phyloP scores from a whole-genome alignment of 176 grass and related monocot genomes.

The Avena insularis region DNA sequence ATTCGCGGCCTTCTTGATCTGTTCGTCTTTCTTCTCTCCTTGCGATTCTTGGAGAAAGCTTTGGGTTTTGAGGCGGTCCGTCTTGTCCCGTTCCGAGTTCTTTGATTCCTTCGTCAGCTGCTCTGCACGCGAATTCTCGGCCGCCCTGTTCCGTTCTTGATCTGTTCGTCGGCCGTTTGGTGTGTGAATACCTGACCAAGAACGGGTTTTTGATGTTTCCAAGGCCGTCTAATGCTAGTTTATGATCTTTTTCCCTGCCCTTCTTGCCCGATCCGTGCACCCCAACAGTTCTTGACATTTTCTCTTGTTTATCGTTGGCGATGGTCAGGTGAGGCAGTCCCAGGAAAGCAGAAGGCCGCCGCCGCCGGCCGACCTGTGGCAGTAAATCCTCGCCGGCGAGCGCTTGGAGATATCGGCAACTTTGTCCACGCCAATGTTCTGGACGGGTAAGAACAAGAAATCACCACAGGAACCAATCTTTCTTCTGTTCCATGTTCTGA shows the following conservation, averaged over 20 bases:
- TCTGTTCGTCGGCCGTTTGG: neutral
- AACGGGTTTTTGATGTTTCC: neutral
- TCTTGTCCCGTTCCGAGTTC: neutral
- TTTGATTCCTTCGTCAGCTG: neutral
- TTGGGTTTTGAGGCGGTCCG: neutral
- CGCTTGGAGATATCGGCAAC: slow-evolving; percentile 84
- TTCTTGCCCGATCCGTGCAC: slow-evolving; percentile 1
- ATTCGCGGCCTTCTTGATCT: neutral
- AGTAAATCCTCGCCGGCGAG: slow-evolving; percentile 38
- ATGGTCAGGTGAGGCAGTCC: slow-evolving; percentile 49
- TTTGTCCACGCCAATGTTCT: slow-evolving; percentile 32
- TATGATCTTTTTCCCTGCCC: neutral
- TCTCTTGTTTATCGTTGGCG: neutral
- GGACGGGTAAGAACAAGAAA: neutral
- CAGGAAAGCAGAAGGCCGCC: slow-evolving; percentile 43
- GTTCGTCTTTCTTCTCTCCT: neutral
- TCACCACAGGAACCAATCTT: too few species aligned
- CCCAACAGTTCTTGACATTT: neutral
- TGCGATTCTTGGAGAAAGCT: slow-evolving; percentile 5
- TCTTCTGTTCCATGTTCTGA: too few species aligned
- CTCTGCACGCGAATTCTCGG: neutral
- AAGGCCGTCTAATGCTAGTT: neutral
- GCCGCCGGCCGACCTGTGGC: slow-evolving; percentile 24
- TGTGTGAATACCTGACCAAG: neutral
- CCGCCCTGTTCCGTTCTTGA: neutral